Percentiles rank a stretch among this genome's conserved stretches.
phyloP scores from a whole-genome alignment of 169 alveolate species.

The Sarcocystis neurona region DNA sequence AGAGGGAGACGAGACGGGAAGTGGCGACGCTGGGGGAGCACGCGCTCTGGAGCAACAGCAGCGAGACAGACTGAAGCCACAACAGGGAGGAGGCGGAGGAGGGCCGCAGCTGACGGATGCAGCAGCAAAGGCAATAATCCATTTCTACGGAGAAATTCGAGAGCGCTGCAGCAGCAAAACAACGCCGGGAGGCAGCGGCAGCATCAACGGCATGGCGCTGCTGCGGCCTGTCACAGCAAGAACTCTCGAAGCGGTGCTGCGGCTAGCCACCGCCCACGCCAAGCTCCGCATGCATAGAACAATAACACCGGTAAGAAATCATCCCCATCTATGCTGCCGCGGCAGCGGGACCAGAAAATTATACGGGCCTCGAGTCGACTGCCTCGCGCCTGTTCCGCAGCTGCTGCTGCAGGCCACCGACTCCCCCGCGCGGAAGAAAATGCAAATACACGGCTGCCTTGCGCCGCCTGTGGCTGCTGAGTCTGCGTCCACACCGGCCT shows the following conservation, averaged over 20 bases:
- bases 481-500: too few relatives aligned
- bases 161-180: conserved; percentile 75
- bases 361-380: too few relatives aligned
- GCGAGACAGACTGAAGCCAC: too few relatives aligned
- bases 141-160: conserved; percentile 45
- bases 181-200: conserved; percentile 79
- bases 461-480: too few relatives aligned
- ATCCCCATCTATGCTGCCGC: conserved; percentile 1
- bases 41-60: conserved; percentile 26
- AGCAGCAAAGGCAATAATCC: conserved; percentile 49
- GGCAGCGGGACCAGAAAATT: background rate
- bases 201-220: conserved; percentile 8
- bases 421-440: background rate
- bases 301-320: conserved; percentile 69
- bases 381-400: too few relatives aligned
- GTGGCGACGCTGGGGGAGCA: too few relatives aligned
- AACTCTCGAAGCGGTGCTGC: conserved; percentile 87
- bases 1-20: too few relatives aligned
- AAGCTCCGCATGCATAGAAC: conserved; percentile 80
- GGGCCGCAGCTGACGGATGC: conserved; percentile 47
- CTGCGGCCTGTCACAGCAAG: conserved; percentile 68
- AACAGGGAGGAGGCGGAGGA: background rate
- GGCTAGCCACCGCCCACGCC: conserved; percentile 88
- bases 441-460: too few relatives aligned
- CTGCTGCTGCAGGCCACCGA: background rate